Conservation (phyloP, 805 yeast species). For the Candida namnaoensis region DNA sequence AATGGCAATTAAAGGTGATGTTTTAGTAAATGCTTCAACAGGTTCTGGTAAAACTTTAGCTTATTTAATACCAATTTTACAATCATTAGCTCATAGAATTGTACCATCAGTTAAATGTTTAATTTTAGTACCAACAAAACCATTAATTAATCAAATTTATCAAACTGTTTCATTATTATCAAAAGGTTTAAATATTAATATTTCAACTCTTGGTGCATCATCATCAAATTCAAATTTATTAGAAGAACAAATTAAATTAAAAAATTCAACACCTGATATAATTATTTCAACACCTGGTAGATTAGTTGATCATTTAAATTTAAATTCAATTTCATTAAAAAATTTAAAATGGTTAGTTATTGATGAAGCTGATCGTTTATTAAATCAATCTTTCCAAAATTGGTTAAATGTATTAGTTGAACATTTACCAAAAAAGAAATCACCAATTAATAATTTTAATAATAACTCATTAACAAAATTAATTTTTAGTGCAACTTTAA, state of each 20-base stretch:
- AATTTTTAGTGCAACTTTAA: slow-evolving; percentile 87
- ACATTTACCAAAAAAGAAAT: neutral
- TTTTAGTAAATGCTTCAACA: slow-evolving; percentile 87
- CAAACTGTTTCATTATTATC: slow-evolving; percentile 50
- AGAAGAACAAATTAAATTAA: slow-evolving; percentile 53
- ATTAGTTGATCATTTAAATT: slow-evolving; percentile 61
- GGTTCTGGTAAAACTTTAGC: slow-evolving; percentile 96
- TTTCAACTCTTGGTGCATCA: slow-evolving; percentile 52
- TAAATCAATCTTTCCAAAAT: slow-evolving; percentile 88
- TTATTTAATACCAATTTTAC: slow-evolving; percentile 76
- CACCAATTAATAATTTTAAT: neutral
- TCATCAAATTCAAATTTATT: slow-evolving; percentile 38
- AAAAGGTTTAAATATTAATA: slow-evolving; percentile 58
- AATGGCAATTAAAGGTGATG: slow-evolving; percentile 44
- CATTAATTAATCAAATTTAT: slow-evolving; percentile 77
- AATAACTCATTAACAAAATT: slow-evolving; percentile 43
- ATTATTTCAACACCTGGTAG: slow-evolving; percentile 73
- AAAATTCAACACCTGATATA: slow-evolving; percentile 49
- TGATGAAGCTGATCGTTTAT: slow-evolving; percentile 76
- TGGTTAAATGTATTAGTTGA: slow-evolving; percentile 59
- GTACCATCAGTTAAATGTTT: slow-evolving; percentile 73
- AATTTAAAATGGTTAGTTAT: slow-evolving; percentile 56
- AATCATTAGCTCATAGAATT: slow-evolving; percentile 48
- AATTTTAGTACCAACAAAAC: slow-evolving; percentile 83
- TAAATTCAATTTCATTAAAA: slow-evolving; percentile 33